Evolutionary conservation across 371 early-diverging fungal genomes (phyloP).

Genomic region (Lichtheimia ornata): DNA sequence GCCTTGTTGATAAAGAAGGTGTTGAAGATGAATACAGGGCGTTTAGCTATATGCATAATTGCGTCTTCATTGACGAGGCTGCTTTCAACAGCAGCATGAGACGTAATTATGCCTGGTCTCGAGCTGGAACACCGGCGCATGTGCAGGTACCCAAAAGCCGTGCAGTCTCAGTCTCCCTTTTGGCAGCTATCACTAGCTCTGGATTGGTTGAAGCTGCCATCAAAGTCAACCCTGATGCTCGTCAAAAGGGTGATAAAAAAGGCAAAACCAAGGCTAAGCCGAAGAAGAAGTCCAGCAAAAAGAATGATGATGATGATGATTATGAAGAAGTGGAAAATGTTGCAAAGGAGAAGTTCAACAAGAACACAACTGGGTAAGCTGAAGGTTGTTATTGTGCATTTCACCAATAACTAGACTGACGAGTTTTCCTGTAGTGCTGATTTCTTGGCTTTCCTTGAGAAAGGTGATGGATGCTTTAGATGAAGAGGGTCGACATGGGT

Average conservation of each 20-base stretch:
- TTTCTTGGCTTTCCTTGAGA: not conserved
- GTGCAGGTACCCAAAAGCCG: not conserved
- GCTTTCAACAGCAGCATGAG: slow-evolving; percentile 1
- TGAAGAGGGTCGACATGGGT: not conserved
- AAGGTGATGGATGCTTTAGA: slow-evolving; percentile 10
- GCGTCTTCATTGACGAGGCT: slow-evolving; percentile 12
- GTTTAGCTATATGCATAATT: slow-evolving; percentile 2
- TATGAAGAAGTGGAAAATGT: not conserved
- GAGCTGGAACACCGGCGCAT: not conserved
- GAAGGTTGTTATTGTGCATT: no score
- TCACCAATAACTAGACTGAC: no score
- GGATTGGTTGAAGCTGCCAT: not conserved
- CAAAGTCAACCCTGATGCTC: no score
- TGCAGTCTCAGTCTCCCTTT: not conserved
- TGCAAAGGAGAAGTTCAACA: no score
- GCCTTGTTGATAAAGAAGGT: not conserved
- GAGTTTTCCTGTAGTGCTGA: not conserved
- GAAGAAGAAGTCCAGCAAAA: no score
- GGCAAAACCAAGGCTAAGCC: no score
- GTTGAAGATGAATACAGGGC: no score
- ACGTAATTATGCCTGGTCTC: slow-evolving; percentile 3
- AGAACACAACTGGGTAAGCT: no score
- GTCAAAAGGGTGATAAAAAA: no score
- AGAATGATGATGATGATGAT: no score
- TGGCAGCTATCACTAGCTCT: slow-evolving; percentile 3